Evolutionary conservation across 495 filamentous ascomycete species (phyloP), one percentile per base, ranked within the genome.

Genomic region (Penicillium simplicissimum): DNA sequence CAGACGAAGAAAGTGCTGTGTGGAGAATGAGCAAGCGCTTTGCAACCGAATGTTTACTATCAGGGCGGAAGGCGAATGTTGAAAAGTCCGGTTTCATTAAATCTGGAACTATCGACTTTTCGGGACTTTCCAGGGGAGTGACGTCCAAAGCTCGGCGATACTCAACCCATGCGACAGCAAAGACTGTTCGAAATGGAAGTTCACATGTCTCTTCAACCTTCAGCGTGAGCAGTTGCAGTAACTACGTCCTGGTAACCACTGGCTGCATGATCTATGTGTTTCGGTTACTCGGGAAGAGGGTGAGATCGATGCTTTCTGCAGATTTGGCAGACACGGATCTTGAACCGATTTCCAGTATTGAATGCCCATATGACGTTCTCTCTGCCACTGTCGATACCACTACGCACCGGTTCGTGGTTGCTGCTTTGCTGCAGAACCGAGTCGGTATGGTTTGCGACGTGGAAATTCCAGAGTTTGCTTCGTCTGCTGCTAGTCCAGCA

Each of bases 331-430:
- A 74, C 43, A 38, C 68, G 8, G 61, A 71, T 58, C 53, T 89
- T 11, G 60, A 69, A 2, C 78, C 79, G 6, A 62, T 88, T 21
- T 79, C 82, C 4, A 79, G 75, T 17, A 80, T 90, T n/a, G 64
- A 79, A 28, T 91, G 88, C 64, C 87, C 86, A 33, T 67, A 75
- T 23, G 74, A 82, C 36, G 82, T 90, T 8, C 59, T 90, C 4
- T 82, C 85, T 11, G 81, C 87, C 38, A 83, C 83, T 49, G 86
- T 92, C 76, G 88, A 91, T 69, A 85, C 85, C 3, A 84, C 80
- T 23, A 79, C 74, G 7, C 61, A 81, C 9, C 78, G 77, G 57
- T 82, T 86, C 48, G 80, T 84, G 14, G 69, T 91, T 57, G 89
- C 87, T 31, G 84, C 84, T 38, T 74, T 91, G 17, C 65, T 91